Percentiles rank a stretch among this genome's conserved stretches.
phyloP scores from a whole-genome alignment of 2,329 filamentous ascomycete species.

The Corinectria fuckeliana region DNA sequence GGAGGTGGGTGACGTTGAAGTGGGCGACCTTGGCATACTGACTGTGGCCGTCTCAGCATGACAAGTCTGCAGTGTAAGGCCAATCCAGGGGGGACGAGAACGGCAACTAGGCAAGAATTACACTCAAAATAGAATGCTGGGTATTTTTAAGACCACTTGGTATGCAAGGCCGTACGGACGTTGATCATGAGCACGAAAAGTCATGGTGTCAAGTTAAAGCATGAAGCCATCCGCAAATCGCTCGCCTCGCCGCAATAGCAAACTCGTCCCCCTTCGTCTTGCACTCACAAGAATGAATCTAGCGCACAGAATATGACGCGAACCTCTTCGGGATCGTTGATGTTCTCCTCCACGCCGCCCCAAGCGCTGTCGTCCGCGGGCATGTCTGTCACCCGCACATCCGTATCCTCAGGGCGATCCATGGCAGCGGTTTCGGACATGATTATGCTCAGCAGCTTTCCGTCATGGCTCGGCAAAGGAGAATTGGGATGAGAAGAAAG shows the following conservation, averaged over 20 bases:
- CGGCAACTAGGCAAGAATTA: background rate
- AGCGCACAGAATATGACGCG: conserved; percentile 81
- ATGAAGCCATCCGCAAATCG: conserved; percentile 15
- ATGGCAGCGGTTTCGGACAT: conserved; percentile 22
- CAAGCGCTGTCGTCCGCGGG: conserved; percentile 53
- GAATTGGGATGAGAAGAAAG: background rate
- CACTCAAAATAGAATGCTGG: background rate
- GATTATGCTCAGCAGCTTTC: background rate
- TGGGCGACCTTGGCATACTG: conserved; percentile 87
- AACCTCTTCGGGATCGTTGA: conserved; percentile 80
- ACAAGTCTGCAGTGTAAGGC: conserved; percentile 4
- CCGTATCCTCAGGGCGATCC: conserved; percentile 29
- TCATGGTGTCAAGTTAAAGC: background rate
- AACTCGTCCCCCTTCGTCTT: conserved; percentile 1
- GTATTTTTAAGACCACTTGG: background rate
- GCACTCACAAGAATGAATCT: conserved; percentile 73
- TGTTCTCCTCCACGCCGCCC: conserved; percentile 68
- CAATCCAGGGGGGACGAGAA: background rate
- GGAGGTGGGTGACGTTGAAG: conserved; percentile 87
- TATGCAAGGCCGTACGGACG: background rate
- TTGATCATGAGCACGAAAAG: background rate
- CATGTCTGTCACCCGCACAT: conserved; percentile 22
- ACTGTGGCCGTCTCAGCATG: conserved; percentile 51
- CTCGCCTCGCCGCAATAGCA: conserved; percentile 5
- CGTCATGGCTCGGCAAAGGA: conserved; percentile 21